A percentile compares a stretch with the other conserved stretches of the same genome.
Evolutionary conservation across 2,329 filamentous ascomycete species (phyloP).

Genomic region (Ceratocystis huliohia): DNA sequence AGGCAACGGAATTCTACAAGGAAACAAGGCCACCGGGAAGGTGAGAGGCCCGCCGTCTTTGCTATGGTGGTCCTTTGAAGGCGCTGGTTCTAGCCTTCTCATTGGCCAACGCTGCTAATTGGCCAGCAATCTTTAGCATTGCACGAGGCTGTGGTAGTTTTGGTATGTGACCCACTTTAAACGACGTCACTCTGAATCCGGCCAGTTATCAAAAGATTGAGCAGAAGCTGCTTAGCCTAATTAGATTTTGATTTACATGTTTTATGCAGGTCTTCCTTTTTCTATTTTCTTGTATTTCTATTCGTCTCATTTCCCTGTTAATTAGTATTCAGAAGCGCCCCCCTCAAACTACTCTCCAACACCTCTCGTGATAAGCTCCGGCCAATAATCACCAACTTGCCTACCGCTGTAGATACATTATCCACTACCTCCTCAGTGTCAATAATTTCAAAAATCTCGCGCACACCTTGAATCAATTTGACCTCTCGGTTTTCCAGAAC

Average conservation of each 20-base stretch:
- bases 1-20: not conserved
- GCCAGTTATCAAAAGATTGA: not conserved
- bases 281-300: slow-evolving; percentile 22
- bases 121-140: not conserved
- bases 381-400: slow-evolving; percentile 55
- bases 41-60: not conserved
- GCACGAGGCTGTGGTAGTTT: not conserved
- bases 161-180: not conserved
- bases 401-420: slow-evolving; percentile 26
- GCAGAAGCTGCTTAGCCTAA: not conserved
- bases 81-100: not conserved
- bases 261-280: slow-evolving; percentile 12
- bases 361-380: slow-evolving; percentile 39
- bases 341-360: slow-evolving; percentile 36
- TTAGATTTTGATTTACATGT: not conserved
- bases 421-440: slow-evolving; percentile 38
- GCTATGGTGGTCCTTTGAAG: not conserved
- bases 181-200: slow-evolving; percentile 5
- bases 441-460: slow-evolving; percentile 85
- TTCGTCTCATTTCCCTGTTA: not conserved
- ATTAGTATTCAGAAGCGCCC: not conserved
- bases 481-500: slow-evolving; percentile 49
- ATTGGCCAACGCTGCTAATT: slow-evolving; percentile 8
- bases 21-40: not conserved
- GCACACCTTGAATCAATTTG: slow-evolving; percentile 78